Base-by-base conservation (phyloP, 2,329 filamentous ascomycete genomes). In the Aspergillus novoparasiticus region DNA sequence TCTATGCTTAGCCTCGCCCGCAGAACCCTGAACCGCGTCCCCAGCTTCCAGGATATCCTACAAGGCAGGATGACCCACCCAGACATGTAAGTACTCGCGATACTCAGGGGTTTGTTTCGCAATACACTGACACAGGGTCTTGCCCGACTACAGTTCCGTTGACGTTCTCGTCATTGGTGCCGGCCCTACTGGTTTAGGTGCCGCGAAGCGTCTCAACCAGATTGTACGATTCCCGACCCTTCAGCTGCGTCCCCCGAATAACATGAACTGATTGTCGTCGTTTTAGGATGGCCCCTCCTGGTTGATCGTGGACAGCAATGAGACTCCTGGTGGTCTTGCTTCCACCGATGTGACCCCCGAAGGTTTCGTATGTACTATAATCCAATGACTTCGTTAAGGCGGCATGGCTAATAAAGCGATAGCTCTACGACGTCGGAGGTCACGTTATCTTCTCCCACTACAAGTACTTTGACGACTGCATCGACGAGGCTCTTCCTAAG, bases 371-470 rank as follows among this genome's bases (percentile, higher is more conserved):
- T 83, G 93, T 93, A 69, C 65, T 58, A 53, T 60, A 57, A 46
- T 54, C 28, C 30, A 51, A 16, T 57, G 9, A 57, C 41, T 57
- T 57, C 43, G 36, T 30, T 12, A 61, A 30, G n/a, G 23, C 30
- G 26, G 16, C n/a, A 58, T 41, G 12, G 55, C 68, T 68, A 57
- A 71, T 65, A 58, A 34, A 63, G 63, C 65, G 45, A 56, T 76
- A 97, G 94, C 88, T 99, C 74, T 99, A 97, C 87, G 95, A 99
- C 83, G 95, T 99, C 73, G 94, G 94, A 79, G 94, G 94, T 73
- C 94, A 97, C 83, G 94, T 97, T 82, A 97, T 97, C 84, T 97
- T 97, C 87, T 97, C 94, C 73, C 94, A 97, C 88, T 99, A 99
- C 90, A 97, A 97, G 85, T 99, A 99, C 89, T 99, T 99, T 80